Percentiles rank a stretch among this genome's conserved stretches.
Conservation (phyloP, 2,329 filamentous ascomycete species). For the Domatiomyces catenatus region DNA sequence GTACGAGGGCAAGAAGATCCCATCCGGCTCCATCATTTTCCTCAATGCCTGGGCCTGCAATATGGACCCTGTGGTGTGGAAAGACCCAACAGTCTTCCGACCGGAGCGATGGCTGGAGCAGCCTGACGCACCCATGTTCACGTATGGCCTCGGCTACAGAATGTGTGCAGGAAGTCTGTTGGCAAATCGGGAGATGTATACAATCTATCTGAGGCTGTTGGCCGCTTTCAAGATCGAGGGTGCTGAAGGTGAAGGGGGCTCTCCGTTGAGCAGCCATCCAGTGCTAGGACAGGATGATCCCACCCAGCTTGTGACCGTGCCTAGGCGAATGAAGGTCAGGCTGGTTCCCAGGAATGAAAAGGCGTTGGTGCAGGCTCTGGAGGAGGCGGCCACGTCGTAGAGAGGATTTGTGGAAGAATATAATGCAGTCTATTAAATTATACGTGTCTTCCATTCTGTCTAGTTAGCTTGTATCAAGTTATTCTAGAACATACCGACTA, state of each 20-base stretch:
- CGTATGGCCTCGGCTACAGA: slow-evolving; percentile 50
- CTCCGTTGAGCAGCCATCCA: slow-evolving; percentile 33
- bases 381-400: slow-evolving; percentile 7
- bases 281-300: slow-evolving; percentile 45
- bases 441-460: too few relatives aligned
- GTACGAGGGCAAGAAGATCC: slow-evolving; percentile 44
- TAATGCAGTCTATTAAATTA: neutral
- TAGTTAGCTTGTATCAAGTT: too few relatives aligned
- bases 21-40: slow-evolving; percentile 48
- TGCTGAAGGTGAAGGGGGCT: slow-evolving; percentile 35
- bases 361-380: slow-evolving; percentile 31
- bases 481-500: too few relatives aligned
- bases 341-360: slow-evolving; percentile 41
- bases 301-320: slow-evolving; percentile 47
- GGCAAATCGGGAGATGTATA: slow-evolving; percentile 50
- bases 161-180: slow-evolving; percentile 52
- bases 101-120: slow-evolving; percentile 49
- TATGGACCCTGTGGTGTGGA: slow-evolving; percentile 46
- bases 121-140: slow-evolving; percentile 49
- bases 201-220: slow-evolving; percentile 47
- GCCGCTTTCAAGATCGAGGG: slow-evolving; percentile 46
- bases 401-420: too few relatives aligned
- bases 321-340: slow-evolving; percentile 40
- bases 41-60: slow-evolving; percentile 56
- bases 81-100: slow-evolving; percentile 42